Conservation (phyloP, 495 filamentous ascomycete genomes). For the Penicillium coffeae region DNA sequence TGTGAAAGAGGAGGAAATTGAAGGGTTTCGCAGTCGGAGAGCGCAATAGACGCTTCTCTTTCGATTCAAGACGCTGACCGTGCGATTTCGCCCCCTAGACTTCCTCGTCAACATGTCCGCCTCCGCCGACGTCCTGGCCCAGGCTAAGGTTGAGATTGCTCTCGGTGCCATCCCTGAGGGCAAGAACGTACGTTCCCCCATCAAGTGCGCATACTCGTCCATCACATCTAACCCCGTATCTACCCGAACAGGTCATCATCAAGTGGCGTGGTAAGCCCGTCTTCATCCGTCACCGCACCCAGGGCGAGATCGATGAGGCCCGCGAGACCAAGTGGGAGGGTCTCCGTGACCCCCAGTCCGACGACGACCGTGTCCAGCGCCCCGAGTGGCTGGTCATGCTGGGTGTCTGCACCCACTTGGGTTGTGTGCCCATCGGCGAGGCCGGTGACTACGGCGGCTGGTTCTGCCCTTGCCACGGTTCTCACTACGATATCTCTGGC, state of each 20-base stretch:
- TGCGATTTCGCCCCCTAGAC: conserved; percentile 53
- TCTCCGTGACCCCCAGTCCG: conserved; percentile 86
- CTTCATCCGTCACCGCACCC: conserved; percentile 98
- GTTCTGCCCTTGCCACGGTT: conserved; percentile 99
- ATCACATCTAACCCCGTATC: conserved; percentile 1
- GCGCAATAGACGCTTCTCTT: too few species aligned
- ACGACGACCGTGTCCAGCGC: conserved; percentile 92
- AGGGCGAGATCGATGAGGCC: conserved; percentile 80
- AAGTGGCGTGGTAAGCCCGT: conserved; percentile 99
- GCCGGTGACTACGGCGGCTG: conserved; percentile 96
- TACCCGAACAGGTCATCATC: conserved; percentile 76
- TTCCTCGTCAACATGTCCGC: conserved; percentile 99
- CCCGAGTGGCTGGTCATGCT: conserved; percentile 99
- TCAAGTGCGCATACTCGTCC: background rate
- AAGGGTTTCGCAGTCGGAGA: conserved; percentile 3
- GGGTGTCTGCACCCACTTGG: conserved; percentile 97
- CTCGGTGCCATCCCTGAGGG: conserved; percentile 90
- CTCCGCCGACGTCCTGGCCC: conserved; percentile 95
- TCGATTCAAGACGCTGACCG: conserved; percentile 10
- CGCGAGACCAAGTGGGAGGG: conserved; percentile 68
- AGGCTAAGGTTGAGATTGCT: conserved; percentile 99
- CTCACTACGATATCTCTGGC: conserved; percentile 99
- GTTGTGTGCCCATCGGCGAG: conserved; percentile 98
- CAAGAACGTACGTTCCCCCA: conserved; percentile 80
- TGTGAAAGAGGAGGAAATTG: background rate